Percentiles rank a stretch among this genome's conserved stretches.
Evolutionary conservation across 768 basidiomycete species (phyloP).

Genomic region (Boletus insuetus): DNA sequence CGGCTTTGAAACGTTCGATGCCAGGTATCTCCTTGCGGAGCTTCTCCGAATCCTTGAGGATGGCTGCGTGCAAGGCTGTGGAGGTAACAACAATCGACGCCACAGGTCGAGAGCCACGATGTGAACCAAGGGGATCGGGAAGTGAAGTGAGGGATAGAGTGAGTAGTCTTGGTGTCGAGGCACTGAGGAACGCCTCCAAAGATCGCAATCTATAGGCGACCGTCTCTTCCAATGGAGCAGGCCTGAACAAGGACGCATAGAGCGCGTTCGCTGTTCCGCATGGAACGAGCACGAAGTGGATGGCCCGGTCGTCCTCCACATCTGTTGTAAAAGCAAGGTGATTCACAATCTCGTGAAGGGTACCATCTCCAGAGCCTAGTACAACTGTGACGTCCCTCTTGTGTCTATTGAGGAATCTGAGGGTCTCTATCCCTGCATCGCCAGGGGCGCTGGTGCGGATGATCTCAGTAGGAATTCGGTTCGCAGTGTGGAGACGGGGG

Average conservation of each 20-base stretch:
- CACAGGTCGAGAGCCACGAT: slow-evolving; percentile 26
- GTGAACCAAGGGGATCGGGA: slow-evolving; percentile 29
- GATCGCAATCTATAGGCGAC: slow-evolving; percentile 52
- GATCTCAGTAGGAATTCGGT: slow-evolving; percentile 33
- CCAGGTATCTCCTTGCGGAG: slow-evolving; percentile 70
- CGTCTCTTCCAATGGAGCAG: slow-evolving; percentile 27
- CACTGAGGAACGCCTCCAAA: slow-evolving; percentile 48
- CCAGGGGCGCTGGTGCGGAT: slow-evolving; percentile 50
- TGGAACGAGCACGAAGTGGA: slow-evolving; percentile 59
- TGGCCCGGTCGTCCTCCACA: not conserved
- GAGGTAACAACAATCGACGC: slow-evolving; percentile 84
- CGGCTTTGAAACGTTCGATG: slow-evolving; percentile 83
- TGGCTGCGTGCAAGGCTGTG: slow-evolving; percentile 79
- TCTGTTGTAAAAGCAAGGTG: slow-evolving; percentile 33
- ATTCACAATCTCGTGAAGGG: slow-evolving; percentile 85
- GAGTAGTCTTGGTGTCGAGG: slow-evolving; percentile 40
- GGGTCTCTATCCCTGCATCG: slow-evolving; percentile 52
- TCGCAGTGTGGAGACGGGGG: slow-evolving; percentile 50
- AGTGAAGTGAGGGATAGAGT: slow-evolving; percentile 54
- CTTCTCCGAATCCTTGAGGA: slow-evolving; percentile 77
- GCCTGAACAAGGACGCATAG: slow-evolving; percentile 73
- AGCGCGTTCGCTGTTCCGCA: slow-evolving; percentile 94
- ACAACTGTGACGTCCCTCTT: slow-evolving; percentile 44
- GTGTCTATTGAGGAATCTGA: slow-evolving; percentile 37
- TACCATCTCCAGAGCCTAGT: slow-evolving; percentile 87